Evolutionary conservation across 139 green algal species (phyloP).

Genomic region (Picochlorum sp.): DNA sequence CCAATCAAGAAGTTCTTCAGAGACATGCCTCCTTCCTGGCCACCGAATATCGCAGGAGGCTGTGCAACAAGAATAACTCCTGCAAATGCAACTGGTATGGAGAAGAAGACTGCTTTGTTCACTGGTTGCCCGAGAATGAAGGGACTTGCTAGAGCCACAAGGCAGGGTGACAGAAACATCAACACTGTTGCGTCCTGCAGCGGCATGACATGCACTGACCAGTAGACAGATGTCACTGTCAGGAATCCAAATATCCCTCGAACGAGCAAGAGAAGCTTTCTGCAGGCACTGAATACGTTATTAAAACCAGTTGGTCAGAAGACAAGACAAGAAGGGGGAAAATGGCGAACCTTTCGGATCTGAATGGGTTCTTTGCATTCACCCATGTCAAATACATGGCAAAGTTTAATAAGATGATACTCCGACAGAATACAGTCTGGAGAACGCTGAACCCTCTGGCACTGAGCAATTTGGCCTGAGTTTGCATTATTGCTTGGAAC

Average conservation of each 20-base stretch:
- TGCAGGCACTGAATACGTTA: background rate
- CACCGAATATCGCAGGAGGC: background rate
- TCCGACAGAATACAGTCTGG: background rate
- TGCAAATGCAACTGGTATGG: background rate
- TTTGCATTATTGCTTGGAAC: background rate
- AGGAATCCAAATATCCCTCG: conserved; percentile 1
- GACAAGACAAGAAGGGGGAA: too few relatives aligned
- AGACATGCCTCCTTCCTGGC: background rate
- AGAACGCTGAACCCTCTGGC: background rate
- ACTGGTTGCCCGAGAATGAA: background rate
- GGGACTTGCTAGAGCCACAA: background rate
- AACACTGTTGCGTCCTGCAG: background rate
- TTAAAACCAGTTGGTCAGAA: background rate
- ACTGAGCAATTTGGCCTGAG: background rate
- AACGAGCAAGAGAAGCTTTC: background rate
- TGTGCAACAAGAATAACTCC: background rate
- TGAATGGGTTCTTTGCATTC: background rate
- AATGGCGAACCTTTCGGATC: background rate
- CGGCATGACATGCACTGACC: background rate
- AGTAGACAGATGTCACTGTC: background rate
- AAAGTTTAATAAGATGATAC: conserved; percentile 2
- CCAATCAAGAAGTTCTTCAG: background rate
- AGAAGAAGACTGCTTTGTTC: background rate
- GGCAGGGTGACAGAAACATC: background rate
- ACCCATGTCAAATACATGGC: background rate